Base-by-base conservation (phyloP, 805 yeast species). In the Saccharomycopsis microspora region DNA sequence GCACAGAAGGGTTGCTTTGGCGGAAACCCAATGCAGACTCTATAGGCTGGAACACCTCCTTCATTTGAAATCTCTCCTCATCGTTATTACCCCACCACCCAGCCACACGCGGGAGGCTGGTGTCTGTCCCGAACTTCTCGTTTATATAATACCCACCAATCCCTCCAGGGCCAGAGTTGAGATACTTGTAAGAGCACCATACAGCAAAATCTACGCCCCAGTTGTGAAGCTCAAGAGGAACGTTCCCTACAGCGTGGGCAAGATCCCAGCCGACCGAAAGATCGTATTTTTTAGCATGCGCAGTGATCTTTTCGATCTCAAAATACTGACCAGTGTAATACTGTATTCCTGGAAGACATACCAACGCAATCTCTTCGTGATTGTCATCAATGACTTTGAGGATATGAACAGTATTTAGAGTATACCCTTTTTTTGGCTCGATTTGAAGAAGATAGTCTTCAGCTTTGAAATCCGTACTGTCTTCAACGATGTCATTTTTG, bases 51-150 rank as follows among this genome's bases (percentile, higher is more conserved):
- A 86, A 89, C 32, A 69, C 57, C 58, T 82, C 89, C 48, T 74
- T 58, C 97, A 89, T 89, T 57, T 78, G 70, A 63, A 89, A 89
- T 52, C 97, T 66, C 35, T 76, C 76, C 1, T 57, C 56, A 0
- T 81, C 68, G 55, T 82, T 78, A 59, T 87, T 89, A 1, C 96
- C 97, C 96, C 97, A 89, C 97, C 97, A 89, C 0, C 97, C 97
- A 0, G 96, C 95, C 44, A 86, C 67, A 51, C 97, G 69, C 1
- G 95, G 85, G 37, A 70, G 56, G 27, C 58, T 55, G 32, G 60
- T 59, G 39, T 55, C 50, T 19, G 42, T 44, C n/a, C 48, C 41
- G 30, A 57, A 65, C 52, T 63, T 71, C 53, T 78, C 82, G 60
- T 89, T 80, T 37, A 89, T 81, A 57, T 77, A 89, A 28, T 86